Evolutionary conservation across 140 eudicot species (phyloP).

Genomic region (Bidens hawaiensis): DNA sequence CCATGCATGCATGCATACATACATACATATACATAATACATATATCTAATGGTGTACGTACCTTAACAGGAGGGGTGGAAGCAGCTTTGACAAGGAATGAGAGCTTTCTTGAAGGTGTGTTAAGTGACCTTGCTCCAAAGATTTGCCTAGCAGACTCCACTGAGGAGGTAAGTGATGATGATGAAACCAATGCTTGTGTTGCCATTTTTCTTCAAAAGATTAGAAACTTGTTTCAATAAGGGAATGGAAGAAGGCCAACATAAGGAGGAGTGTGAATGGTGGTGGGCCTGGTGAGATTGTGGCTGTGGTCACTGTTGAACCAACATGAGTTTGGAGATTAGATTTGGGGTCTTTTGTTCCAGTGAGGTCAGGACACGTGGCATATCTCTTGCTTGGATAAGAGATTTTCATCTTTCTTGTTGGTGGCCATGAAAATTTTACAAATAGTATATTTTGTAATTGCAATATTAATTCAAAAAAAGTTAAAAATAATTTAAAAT

Average conservation of each 20-base stretch:
- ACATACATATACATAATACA: background rate
- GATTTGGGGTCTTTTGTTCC: conserved; percentile 50
- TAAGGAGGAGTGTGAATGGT: conserved; percentile 33
- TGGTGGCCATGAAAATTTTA: conserved; percentile 11
- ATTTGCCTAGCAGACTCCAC: conserved; percentile 67
- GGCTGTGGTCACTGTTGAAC: conserved; percentile 52
- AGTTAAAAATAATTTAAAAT: background rate
- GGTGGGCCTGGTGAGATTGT: conserved; percentile 43
- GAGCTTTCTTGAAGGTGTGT: conserved; percentile 47
- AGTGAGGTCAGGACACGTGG: conserved; percentile 55
- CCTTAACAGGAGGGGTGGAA: conserved; percentile 97
- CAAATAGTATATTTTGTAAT: background rate
- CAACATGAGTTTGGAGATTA: conserved; percentile 40
- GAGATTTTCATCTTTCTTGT: conserved; percentile 41
- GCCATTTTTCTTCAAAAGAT: conserved; percentile 47
- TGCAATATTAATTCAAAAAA: background rate
- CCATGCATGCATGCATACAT: too few species aligned
- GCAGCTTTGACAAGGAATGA: conserved; percentile 80
- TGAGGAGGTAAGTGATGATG: conserved; percentile 83
- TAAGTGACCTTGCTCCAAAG: conserved; percentile 50
- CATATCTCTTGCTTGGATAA: conserved; percentile 37
- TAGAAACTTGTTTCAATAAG: conserved; percentile 7
- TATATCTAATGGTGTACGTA: conserved; percentile 30
- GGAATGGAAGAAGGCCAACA: conserved; percentile 25
- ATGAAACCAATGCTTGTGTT: conserved; percentile 80